Base-by-base conservation (phyloP, 805 yeast genomes). In the Lipomyces chichibuensis region DNA sequence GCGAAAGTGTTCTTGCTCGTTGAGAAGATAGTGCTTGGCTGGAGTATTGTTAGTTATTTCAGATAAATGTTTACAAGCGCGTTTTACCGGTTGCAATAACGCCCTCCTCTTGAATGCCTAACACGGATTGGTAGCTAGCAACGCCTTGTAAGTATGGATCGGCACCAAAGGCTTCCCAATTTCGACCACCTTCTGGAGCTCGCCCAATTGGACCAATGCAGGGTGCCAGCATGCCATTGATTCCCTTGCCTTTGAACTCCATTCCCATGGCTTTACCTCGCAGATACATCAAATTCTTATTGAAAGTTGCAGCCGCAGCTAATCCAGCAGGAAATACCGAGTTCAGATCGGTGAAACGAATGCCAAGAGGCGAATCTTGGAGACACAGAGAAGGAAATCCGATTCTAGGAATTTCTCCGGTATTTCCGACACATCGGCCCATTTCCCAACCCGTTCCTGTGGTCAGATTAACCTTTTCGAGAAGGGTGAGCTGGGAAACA, bases 391-490 rank as follows among this genome's bases (percentile, higher is more conserved):
- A 80, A 2, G 86, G 85, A 62, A 85, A 83, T 7, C 84, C 84
- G 33, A 86, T 76, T 37, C 88, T 75, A 27, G 86, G 87, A 57
- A 86, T 82, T 6, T 84, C 78, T 0, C 89, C 89, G 0, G 88
- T 85, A 72, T 86, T 87, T 1, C 89, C 89, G 43, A 85, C 80
- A 74, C 88, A 84, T 1, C 87, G 87, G 5, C 88, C 88, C 35
- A 85, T 80, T 1, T 86, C 86, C 85, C 87, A 85, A 23, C 88
- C 88, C 14, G 86, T 85, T 20, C 89, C 90, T 2, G 88, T 84
- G 6, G 89, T 87, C 60, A 87, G 75, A 73, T 87, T 87, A 43
- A 85, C 88, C 71, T 86, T 87, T 73, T 87, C 90, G 20, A 81
- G 77, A 51, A 84, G 81, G 3, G 88, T 80, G 85, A 87, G 83